Evolutionary conservation across 1,139 yeast genomes (phyloP).

Genomic region (Hansenula sp.): DNA sequence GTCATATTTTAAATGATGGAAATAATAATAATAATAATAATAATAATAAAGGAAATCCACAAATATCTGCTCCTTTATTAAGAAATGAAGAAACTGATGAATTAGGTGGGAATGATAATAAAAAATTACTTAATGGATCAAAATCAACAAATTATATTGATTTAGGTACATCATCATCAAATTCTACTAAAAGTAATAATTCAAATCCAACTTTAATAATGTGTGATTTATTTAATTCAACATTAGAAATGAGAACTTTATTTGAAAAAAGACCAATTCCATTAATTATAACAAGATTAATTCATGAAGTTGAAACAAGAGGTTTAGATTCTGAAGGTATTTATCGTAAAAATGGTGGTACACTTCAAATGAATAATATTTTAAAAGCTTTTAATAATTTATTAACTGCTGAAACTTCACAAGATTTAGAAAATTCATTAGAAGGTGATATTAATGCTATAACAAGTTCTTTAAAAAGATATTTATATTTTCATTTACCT

Average conservation of each 20-base stretch:
- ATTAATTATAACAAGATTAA: constrained; percentile 63
- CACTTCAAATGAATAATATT: constrained; percentile 61
- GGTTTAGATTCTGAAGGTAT: constrained; percentile 80
- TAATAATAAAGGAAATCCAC: constrained; percentile 13
- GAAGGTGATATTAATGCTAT: constrained; percentile 78
- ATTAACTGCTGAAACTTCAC: constrained; percentile 27
- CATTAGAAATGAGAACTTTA: constrained; percentile 54
- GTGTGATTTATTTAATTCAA: constrained; percentile 23
- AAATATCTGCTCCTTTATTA: constrained; percentile 30
- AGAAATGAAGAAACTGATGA: constrained; percentile 29
- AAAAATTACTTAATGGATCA: constrained; percentile 18
- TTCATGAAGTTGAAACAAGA: constrained; percentile 71
- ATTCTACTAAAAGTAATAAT: constrained; percentile 4
- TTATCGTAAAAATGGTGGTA: constrained; percentile 87
- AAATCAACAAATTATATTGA: constrained; percentile 8
- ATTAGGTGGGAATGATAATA: constrained; percentile 25
- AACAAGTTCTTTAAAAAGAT: constrained; percentile 82
- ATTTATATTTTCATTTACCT: constrained; percentile 69
- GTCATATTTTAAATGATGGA: constrained; percentile 25
- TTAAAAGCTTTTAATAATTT: constrained; percentile 33
- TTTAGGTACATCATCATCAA: constrained; percentile 6
- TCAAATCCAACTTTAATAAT: constrained; percentile 11
- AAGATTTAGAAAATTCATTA: constrained; percentile 37
- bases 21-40: background rate
- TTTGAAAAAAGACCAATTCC: constrained; percentile 67